Percentiles rank a stretch among this genome's conserved stretches.
Evolutionary conservation across 805 yeast species (phyloP).

Genomic region (Candida awuae): DNA sequence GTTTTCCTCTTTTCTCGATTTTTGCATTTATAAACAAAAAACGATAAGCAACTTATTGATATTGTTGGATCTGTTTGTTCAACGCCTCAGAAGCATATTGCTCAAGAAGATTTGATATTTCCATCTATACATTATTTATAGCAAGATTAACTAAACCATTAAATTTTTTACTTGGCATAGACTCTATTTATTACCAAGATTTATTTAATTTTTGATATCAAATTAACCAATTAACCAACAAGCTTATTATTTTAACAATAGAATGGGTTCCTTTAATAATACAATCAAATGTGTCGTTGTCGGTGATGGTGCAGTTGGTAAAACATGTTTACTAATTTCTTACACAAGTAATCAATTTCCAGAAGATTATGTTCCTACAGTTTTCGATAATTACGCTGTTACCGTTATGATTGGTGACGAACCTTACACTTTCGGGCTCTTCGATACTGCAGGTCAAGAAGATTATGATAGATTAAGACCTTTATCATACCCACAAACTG

Average conservation of each 20-base stretch:
- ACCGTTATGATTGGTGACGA: conserved; percentile 96
- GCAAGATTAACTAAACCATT: no score
- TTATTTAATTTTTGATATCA: no score
- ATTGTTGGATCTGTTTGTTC: no score
- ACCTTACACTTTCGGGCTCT: conserved; percentile 93
- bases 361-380: conserved; percentile 98
- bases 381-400: conserved; percentile 90
- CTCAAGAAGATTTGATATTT: no score
- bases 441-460: conserved; percentile 99
- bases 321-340: conserved; percentile 89
- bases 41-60: no score
- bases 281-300: conserved; percentile 92
- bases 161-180: no score
- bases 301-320: conserved; percentile 99
- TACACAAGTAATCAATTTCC: conserved; percentile 97
- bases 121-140: no score
- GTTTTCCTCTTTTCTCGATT: no score
- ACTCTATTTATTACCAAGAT: no score
- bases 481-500: conserved; percentile 92
- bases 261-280: conserved; percentile 15
- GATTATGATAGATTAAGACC: conserved; percentile 98
- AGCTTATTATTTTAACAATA: background rate
- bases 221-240: background rate
- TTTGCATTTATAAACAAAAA: no score
- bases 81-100: no score